A percentile compares a stretch with the other conserved stretches of the same genome.
Conservation (phyloP, 768 basidiomycete species). For the Rhodotorula graminis region DNA sequence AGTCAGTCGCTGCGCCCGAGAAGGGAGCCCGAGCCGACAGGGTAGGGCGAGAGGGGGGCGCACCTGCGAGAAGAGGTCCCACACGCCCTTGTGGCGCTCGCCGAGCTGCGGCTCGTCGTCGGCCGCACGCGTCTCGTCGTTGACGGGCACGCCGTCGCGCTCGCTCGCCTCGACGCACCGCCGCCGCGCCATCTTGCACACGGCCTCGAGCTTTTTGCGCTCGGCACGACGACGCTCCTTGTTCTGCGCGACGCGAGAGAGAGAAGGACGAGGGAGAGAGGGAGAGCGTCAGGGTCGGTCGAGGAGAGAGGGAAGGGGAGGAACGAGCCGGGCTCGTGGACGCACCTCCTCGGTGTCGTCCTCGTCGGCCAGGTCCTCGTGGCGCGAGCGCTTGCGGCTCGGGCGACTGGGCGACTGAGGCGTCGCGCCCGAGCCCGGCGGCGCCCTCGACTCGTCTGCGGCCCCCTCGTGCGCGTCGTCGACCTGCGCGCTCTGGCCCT, state of each 20-base stretch:
- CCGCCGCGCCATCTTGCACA: slow-evolving; percentile 18
- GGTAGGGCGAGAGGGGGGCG: neutral
- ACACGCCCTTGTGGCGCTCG: slow-evolving; percentile 26
- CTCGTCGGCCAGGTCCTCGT: neutral
- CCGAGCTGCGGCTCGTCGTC: slow-evolving; percentile 32
- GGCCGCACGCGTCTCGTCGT: slow-evolving; percentile 15
- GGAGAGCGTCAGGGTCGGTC: too few species aligned
- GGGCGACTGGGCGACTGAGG: neutral
- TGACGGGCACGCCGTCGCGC: slow-evolving; percentile 4
- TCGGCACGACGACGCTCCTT: neutral
- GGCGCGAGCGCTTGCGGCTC: slow-evolving; percentile 10
- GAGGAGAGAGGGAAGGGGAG: too few species aligned
- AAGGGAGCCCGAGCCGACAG: too few species aligned
- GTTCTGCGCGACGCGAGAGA: neutral
- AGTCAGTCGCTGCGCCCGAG: too few species aligned
- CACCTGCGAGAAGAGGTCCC: slow-evolving; percentile 30
- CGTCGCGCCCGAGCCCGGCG: neutral
- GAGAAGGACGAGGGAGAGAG: neutral
- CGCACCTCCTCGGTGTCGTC: neutral
- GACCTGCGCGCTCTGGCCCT: too few species aligned
- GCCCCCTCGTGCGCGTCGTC: neutral
- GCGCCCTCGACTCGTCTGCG: neutral
- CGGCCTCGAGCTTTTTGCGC: slow-evolving; percentile 29
- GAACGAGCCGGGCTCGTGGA: neutral
- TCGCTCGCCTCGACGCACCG: slow-evolving; percentile 17